Evolutionary conservation across 2,329 filamentous ascomycete species (phyloP), one percentile per base, ranked within the genome.

Genomic region (Penicillium sp.): DNA sequence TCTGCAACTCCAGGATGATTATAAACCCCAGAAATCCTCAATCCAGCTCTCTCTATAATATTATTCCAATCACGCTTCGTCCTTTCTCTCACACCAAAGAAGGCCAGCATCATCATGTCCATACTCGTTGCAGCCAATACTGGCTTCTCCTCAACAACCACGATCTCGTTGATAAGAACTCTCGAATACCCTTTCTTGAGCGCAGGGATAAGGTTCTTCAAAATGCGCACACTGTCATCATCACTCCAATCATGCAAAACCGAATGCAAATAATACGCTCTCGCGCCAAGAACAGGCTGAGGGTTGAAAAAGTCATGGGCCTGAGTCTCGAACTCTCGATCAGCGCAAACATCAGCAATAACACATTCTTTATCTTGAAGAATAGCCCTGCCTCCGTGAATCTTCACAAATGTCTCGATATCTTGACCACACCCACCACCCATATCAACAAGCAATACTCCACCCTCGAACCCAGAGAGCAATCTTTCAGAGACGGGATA

Each of bases 171-270:
- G 16, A 66, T 46, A 16, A 64, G 46, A 8, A 66, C 59, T 6
- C 57, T 50, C 14, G 58, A 63, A 48, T 66, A 66, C 0, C 54
- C 61, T 39, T 44, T 54, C 44, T 60, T 49, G 36, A 65, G 42
- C 10, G 59, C 57, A 13, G 57, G 61, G 1, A 55, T 52, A 8
- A 65, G 54, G 63, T 68, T 67, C 14, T 52, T 39, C 27, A 59
- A 24, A 11, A 59, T 59, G 34, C 39, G 51, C 2, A 71, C 24
- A 18, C 61, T 52, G 13, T 66, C 59, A 9, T 54, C 58, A 27
- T 67, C 63, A 32, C 60, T 54, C 56, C 65, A 68, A 42, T 67
- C 60, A 34, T 68, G 66, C 4, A 67, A 39, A 46, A 68, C 61
- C n/a, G 59, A 60, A 43, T 61, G 63, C 16, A 68, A 55, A n/a